Base-by-base conservation (phyloP, 306 rosid species). In the Pyrus betulifolia region DNA sequence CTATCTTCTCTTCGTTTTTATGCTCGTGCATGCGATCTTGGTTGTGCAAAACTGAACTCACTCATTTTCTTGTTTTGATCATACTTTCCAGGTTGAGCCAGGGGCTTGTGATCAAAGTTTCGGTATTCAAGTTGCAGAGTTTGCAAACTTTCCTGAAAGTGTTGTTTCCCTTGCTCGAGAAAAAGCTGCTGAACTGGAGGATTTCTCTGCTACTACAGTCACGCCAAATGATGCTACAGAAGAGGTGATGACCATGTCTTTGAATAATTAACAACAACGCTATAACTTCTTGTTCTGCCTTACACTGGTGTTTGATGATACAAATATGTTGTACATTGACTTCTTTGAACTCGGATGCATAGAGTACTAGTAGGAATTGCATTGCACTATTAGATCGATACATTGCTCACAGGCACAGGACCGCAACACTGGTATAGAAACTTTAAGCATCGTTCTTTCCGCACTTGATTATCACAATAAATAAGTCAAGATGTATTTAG, bases 81-180 rank as follows among this genome's bases (percentile, higher is more conserved):
- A 33, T 72, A 35, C 81, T 79, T 79, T 83, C 69, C 89, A 95
- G 99, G 99, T 95, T 11, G 97, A 95, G 82, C 93, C 96, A 74
- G 96, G 99, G 79, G 92, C 99, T 77, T 95, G 97, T 80, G 99
- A 95, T 86, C 97, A 95, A 89, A 92, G 99, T 87, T 95, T 95
- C 31, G 97, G 99, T 33, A 95, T 95, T 80, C 99, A 95, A 75
- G 99, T 95, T 66, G 97, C 98, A 35, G 98, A 95, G 80, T 95
- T 95, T 74, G 98, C 98, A 66, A 95, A 92, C 76, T 95, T 92
- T 80, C 98, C 98, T 71, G 95, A 83, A 79, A 89, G 92, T 54
- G 99, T 95, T 35, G 92, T 95, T 31, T 80, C 97, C 81, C 87
- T 89, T 60, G 99, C 99, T 46, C 86, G 97, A 88, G 99, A 90